Percentiles rank a stretch among this genome's conserved stretches.
These are phyloP conservation scores for Gynandropsis gynandra DNA, from an alignment of 345 rosid species.

Conservation along the genomic window DNA sequence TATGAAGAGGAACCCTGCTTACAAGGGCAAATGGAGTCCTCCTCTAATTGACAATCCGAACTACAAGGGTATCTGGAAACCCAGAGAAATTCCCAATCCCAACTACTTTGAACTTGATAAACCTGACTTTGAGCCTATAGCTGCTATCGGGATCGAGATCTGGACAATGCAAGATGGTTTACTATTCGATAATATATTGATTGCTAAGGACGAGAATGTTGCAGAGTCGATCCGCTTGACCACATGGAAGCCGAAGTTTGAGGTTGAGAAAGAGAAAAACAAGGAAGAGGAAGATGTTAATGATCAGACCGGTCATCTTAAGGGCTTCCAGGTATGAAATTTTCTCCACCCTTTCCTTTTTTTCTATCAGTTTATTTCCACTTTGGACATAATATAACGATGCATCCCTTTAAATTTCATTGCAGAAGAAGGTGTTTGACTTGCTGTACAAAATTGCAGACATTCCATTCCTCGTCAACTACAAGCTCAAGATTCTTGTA, in stretches of 20 bases:
- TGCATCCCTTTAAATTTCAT: not conserved
- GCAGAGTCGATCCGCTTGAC: conserved; percentile 31
- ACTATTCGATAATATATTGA: conserved; percentile 48
- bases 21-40: conserved; percentile 58
- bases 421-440: conserved; percentile 42
- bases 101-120: conserved; percentile 45
- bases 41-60: conserved; percentile 56
- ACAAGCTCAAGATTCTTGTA: conserved; percentile 41
- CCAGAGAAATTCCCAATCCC: conserved; percentile 53
- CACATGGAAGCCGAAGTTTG: conserved; percentile 47
- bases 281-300: conserved; percentile 44
- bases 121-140: conserved; percentile 55
- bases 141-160: conserved; percentile 62
- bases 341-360: not conserved
- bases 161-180: conserved; percentile 76
- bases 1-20: conserved; percentile 54
- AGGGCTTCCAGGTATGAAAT: conserved; percentile 14
- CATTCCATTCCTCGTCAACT: conserved; percentile 40
- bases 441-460: conserved; percentile 49
- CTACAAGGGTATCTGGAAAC: conserved; percentile 70
- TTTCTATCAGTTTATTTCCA: too few species aligned
- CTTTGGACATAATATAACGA: not conserved
- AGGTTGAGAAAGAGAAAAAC: conserved; percentile 46
- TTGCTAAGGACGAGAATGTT: conserved; percentile 39
- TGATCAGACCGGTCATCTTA: conserved; percentile 24